These are phyloP conservation scores for Pachyrhizus erosus DNA, from an alignment of 306 rosid species.

Conservation along the genomic window DNA sequence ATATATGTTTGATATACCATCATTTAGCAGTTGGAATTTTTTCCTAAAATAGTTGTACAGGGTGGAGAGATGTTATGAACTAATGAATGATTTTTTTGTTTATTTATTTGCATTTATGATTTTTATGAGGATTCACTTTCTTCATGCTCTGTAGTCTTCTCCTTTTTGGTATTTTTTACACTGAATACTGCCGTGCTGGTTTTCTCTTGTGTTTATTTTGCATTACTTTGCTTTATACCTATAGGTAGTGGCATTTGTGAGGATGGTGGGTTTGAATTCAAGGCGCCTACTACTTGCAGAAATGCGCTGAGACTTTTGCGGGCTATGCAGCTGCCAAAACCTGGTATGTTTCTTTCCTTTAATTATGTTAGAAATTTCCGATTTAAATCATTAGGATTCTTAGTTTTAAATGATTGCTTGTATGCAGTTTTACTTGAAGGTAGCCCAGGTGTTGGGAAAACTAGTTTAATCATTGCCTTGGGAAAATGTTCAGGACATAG, in stretches of 20 bases:
- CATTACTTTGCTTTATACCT: slow-evolving; percentile 24
- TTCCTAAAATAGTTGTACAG: neutral
- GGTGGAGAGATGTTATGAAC: neutral
- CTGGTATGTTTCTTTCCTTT: slow-evolving; percentile 58
- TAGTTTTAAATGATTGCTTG: slow-evolving; percentile 33
- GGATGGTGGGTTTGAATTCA: slow-evolving; percentile 68
- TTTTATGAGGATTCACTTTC: neutral
- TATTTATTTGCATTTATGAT: neutral
- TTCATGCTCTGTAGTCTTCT: neutral
- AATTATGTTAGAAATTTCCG: neutral
- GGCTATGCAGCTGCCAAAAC: slow-evolving; percentile 94
- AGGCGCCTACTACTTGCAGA: slow-evolving; percentile 80
- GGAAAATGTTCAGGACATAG: slow-evolving; percentile 81
- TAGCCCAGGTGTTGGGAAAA: slow-evolving; percentile 99
- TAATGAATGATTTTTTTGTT: neutral
- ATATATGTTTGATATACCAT: neutral
- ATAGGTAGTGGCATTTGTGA: slow-evolving; percentile 62
- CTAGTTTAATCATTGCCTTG: slow-evolving; percentile 88
- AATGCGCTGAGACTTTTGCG: slow-evolving; percentile 86
- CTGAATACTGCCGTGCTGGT: neutral
- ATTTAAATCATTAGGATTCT: neutral
- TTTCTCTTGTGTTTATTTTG: neutral
- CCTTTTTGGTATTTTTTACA: neutral
- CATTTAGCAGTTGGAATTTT: neutral
- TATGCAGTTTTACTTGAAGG: slow-evolving; percentile 91